These are phyloP conservation scores for Ceratobasidium sp. DNA, from an alignment of 1,284 basidiomycete species.

Conservation along the genomic window DNA sequence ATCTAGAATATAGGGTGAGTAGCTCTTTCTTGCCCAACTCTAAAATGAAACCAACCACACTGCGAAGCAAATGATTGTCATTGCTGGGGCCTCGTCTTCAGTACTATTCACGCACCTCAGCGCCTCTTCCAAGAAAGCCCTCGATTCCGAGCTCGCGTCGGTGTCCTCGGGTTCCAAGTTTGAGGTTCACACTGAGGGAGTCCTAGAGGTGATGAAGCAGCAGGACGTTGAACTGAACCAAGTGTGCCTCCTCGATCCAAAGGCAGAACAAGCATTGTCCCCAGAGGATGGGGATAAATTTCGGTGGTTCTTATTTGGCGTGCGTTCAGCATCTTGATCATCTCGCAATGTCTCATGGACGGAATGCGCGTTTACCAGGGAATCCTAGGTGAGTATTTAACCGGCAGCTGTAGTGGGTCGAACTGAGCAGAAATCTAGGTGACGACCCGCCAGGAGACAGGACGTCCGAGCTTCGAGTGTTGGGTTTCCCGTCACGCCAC, in stretches of 20 bases:
- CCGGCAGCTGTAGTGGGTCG: constrained; percentile 48
- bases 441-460: constrained; percentile 92
- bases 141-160: constrained; percentile 63
- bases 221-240: constrained; percentile 66
- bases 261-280: constrained; percentile 74
- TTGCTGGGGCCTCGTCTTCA: constrained; percentile 74
- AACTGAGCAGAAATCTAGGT: constrained; percentile 61
- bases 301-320: constrained; percentile 89
- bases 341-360: constrained; percentile 5
- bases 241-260: constrained; percentile 92
- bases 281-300: constrained; percentile 84
- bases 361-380: constrained; percentile 52
- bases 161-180: constrained; percentile 51
- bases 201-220: constrained; percentile 75
- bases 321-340: constrained; percentile 56
- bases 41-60: not conserved
- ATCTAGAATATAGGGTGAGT: constrained; percentile 77
- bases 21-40: constrained; percentile 55
- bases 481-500: constrained; percentile 89
- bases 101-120: constrained; percentile 91
- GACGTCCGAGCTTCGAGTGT: constrained; percentile 85
- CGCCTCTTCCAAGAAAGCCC: constrained; percentile 70
- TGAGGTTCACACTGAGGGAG: constrained; percentile 70
- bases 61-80: constrained; percentile 83
- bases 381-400: constrained; percentile 57